phyloP scores from a whole-genome alignment of 2,329 filamentous ascomycete species.

The Ophiognomonia clavigignenti-juglandacearum region DNA sequence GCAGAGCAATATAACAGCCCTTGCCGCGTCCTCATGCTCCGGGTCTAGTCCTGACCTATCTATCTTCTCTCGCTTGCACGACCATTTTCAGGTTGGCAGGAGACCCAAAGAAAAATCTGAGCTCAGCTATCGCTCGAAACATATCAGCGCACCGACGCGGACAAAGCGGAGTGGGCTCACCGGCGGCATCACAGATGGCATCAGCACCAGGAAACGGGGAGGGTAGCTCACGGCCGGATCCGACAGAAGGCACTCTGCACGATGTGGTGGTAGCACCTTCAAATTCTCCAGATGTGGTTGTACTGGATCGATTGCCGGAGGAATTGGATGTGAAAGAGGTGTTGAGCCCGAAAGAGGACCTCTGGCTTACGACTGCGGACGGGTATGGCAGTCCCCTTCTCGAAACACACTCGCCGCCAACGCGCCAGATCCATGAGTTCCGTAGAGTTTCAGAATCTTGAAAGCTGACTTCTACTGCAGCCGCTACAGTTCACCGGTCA shows the following conservation, averaged over 20 bases:
- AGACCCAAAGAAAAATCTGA: too few species aligned
- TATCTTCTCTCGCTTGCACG: too few species aligned
- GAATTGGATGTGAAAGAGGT: conserved; percentile 26
- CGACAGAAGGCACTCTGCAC: conserved; percentile 25
- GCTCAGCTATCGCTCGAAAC: too few species aligned
- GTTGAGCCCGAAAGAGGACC: conserved; percentile 37
- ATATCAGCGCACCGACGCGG: neutral
- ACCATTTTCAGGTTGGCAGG: too few species aligned
- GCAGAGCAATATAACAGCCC: conserved; percentile 5
- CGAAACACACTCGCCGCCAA: neutral
- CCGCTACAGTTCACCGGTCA: conserved; percentile 39
- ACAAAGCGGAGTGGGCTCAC: neutral
- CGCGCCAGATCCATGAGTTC: conserved; percentile 3
- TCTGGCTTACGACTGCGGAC: conserved; percentile 45
- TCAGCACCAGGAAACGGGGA: conserved; percentile 3
- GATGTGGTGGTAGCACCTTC: conserved; percentile 38
- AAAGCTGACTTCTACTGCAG: conserved; percentile 21
- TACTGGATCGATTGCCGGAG: conserved; percentile 31
- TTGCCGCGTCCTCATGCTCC: neutral
- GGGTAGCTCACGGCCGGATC: conserved; percentile 1
- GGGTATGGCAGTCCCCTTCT: conserved; percentile 30
- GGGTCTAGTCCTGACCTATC: neutral
- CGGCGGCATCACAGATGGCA: neutral
- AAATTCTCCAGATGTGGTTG: conserved; percentile 32
- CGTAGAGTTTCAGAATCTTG: too few species aligned